Evolutionary conservation across 2,329 filamentous ascomycete genomes (phyloP), one percentile per base, ranked within the genome.

Genomic region (Fusarium tanahbumbuense): DNA sequence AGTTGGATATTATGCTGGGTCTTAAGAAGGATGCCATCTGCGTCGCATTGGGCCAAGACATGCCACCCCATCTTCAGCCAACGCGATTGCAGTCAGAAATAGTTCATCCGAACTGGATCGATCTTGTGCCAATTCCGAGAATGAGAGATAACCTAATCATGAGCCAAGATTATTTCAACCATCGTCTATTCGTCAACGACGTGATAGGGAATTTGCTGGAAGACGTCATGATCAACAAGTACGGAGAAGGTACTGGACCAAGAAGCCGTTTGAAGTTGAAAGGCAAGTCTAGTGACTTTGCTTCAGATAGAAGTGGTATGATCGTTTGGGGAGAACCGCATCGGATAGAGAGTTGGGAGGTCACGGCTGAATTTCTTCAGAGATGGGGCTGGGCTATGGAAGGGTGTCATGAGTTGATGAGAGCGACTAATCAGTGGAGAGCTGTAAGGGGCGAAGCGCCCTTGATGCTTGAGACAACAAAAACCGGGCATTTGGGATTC

Each of bases 221-320:
- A 1, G 56, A 62, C 8, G n/a, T 62, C 37, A 52, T 60, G 56
- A 44, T 62, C 5, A 60, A 60, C 12, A 62, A 62, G 13, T 62
- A 62, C 10, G 59, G 59, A 18, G 23, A 62, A 22, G 56, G 56
- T 5, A 53, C 45, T 5, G 59, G 59, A 10, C 45, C 45, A 2
- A 52, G 28, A 13, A 25, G 20, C 4, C 37, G 59, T 2, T 11
- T 44, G 23, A n/a, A 32, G 6, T 49, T 25, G 0, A 37, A 4
- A 22, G 37, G 34, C 6, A 60, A 53, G 12, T 3, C 20, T 13
- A 5, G 37, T 4, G 37, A 52, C 28, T 50, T 28, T 23, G 20
- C 55, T n/a, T 60, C 37, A 18, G n/a, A 45, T 11, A 30, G 56
- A 1, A 45, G 59, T 8, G 56, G 59, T 1, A 32, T 62, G 30